Conservation (phyloP, 2,329 filamentous ascomycete species). For the Alternaria infectoria region DNA sequence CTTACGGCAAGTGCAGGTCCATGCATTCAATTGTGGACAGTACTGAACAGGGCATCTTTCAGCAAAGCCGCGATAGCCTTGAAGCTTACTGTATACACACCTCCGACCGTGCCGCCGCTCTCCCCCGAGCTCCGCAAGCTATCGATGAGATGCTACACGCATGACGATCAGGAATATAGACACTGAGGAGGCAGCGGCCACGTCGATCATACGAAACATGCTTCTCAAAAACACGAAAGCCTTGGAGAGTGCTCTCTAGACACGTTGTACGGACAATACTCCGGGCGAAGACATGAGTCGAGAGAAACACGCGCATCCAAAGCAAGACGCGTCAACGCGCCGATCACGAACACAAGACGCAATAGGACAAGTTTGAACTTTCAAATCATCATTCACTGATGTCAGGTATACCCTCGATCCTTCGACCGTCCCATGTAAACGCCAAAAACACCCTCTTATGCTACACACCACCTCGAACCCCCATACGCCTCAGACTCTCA, state of each 20-base stretch:
- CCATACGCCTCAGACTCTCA: not conserved
- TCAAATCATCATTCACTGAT: not conserved
- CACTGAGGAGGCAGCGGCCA: not conserved
- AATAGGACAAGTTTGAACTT: not conserved
- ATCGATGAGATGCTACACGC: not conserved
- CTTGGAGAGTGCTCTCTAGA: too few species aligned
- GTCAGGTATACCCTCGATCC: not conserved
- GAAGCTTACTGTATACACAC: accelerated
- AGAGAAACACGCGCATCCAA: not conserved
- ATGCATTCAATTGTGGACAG: not conserved
- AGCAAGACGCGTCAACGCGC: not conserved
- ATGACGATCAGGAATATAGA: not conserved
- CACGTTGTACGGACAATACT: too few species aligned
- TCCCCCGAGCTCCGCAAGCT: not conserved
- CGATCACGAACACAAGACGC: not conserved
- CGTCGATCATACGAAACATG: too few species aligned
- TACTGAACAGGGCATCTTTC: not conserved
- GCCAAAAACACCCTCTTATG: constrained; percentile 18
- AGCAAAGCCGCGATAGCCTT: not conserved
- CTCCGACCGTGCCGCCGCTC: not conserved
- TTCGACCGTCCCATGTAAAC: constrained; percentile 1
- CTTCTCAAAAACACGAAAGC: too few species aligned
- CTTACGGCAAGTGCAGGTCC: not conserved
- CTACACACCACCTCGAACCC: not conserved
- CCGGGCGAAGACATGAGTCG: not conserved